These are phyloP conservation scores for Erysimum cheiranthoides DNA, from an alignment of 345 rosid species.

Conservation along the genomic window DNA sequence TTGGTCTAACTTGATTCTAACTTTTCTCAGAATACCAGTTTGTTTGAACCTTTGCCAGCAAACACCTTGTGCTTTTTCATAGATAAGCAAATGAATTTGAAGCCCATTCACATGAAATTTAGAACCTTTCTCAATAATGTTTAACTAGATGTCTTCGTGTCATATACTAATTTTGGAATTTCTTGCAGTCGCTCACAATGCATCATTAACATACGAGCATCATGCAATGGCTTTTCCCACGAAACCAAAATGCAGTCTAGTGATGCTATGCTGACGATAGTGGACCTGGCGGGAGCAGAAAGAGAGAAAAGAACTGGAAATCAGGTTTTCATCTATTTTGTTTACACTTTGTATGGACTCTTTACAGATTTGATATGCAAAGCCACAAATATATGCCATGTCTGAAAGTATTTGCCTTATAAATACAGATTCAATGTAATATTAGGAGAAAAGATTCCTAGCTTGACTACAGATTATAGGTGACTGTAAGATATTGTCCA, in stretches of 20 bases:
- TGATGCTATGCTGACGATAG: slow-evolving; percentile 67
- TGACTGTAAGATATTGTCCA: slow-evolving; percentile 22
- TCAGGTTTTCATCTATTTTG: slow-evolving; percentile 57
- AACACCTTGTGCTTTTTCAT: neutral
- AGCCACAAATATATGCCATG: slow-evolving; percentile 20
- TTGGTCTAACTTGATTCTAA: slow-evolving; percentile 1
- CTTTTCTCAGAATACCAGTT: neutral
- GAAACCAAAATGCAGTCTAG: slow-evolving; percentile 48
- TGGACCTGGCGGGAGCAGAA: slow-evolving; percentile 98
- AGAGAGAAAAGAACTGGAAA: slow-evolving; percentile 92
- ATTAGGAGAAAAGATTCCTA: slow-evolving; percentile 22
- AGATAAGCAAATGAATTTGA: neutral
- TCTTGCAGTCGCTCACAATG: slow-evolving; percentile 91
- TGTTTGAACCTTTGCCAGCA: neutral
- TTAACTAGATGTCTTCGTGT: slow-evolving; percentile 3
- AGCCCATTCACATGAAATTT: neutral
- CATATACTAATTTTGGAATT: slow-evolving; percentile 17
- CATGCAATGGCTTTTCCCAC: slow-evolving; percentile 32
- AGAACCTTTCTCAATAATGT: neutral
- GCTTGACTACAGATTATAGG: slow-evolving; percentile 16
- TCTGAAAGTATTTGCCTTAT: slow-evolving; percentile 1
- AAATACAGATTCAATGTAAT: neutral
- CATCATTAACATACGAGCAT: slow-evolving; percentile 70
- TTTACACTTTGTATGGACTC: neutral
- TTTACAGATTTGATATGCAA: slow-evolving; percentile 22